Conservation (phyloP, 1,139 yeast species). For the Yarrowia galli region DNA sequence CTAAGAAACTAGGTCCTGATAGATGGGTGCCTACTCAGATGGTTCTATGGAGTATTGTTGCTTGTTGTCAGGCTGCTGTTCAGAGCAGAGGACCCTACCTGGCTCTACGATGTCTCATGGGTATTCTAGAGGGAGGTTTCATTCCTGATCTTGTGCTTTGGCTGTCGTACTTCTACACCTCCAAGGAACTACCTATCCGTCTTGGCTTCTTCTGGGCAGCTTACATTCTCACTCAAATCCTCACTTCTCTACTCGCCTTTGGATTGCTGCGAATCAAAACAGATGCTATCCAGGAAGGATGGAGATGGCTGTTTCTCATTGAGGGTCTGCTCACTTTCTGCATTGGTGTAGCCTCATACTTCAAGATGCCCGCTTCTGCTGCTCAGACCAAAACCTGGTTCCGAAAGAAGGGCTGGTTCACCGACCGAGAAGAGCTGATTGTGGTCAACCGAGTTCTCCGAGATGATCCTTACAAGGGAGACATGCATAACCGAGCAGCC, state of each 20-base stretch:
- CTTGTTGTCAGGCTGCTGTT: slow-evolving; percentile 56
- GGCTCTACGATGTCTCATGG: slow-evolving; percentile 57
- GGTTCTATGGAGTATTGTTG: slow-evolving; percentile 59
- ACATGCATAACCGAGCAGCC: slow-evolving; percentile 70
- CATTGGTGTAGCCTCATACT: slow-evolving; percentile 59
- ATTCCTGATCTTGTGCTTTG: slow-evolving; percentile 61
- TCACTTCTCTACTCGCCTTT: slow-evolving; percentile 55
- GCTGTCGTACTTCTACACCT: slow-evolving; percentile 62
- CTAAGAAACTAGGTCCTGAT: slow-evolving; percentile 63
- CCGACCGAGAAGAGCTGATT: slow-evolving; percentile 64
- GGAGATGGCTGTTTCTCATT: slow-evolving; percentile 66
- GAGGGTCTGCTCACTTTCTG: slow-evolving; percentile 61
- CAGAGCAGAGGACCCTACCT: slow-evolving; percentile 53
- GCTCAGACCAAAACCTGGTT: slow-evolving; percentile 60
- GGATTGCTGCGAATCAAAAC: slow-evolving; percentile 58
- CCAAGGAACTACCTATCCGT: slow-evolving; percentile 58
- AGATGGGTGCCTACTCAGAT: slow-evolving; percentile 62
- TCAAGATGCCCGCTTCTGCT: slow-evolving; percentile 64
- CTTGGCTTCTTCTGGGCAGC: slow-evolving; percentile 58
- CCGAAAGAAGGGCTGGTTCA: slow-evolving; percentile 65
- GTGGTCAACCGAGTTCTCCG: slow-evolving; percentile 66
- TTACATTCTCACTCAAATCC: slow-evolving; percentile 46
- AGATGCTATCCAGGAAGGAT: slow-evolving; percentile 53
- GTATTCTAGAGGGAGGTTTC: slow-evolving; percentile 62
- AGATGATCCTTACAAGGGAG: slow-evolving; percentile 73